These are phyloP conservation scores for Russula dissimulans DNA, from an alignment of 768 basidiomycete genomes.

Conservation along the genomic window DNA sequence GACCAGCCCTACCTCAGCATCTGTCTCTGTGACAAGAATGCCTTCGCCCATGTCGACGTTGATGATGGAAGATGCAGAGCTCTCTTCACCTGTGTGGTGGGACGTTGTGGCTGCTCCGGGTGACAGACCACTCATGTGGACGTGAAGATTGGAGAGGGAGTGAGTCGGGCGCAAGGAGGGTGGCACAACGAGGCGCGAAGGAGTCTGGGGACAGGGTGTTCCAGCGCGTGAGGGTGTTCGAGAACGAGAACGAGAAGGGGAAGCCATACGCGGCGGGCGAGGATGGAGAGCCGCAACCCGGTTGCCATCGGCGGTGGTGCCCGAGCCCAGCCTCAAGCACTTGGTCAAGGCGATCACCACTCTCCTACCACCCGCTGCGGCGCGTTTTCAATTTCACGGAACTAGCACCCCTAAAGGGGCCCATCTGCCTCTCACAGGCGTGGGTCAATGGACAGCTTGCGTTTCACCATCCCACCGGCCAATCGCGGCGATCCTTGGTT, in stretches of 20 bases:
- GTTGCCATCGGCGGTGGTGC: not conserved
- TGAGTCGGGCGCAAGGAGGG: constrained; percentile 42
- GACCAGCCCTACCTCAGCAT: constrained; percentile 48
- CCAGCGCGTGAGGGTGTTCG: constrained; percentile 30
- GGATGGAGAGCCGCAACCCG: not conserved
- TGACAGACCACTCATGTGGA: constrained; percentile 29
- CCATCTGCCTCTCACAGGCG: too few species aligned
- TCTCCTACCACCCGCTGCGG: too few species aligned
- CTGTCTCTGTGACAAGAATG: constrained; percentile 62
- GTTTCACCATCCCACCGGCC: constrained; percentile 2
- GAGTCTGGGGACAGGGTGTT: constrained; percentile 33
- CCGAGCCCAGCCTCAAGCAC: too few species aligned
- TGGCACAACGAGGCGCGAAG: constrained; percentile 47
- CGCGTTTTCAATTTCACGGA: too few species aligned
- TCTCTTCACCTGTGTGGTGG: constrained; percentile 11
- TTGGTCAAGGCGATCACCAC: not conserved
- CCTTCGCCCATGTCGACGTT: constrained; percentile 58
- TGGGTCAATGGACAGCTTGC: not conserved
- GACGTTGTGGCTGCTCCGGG: not conserved
- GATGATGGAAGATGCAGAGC: constrained; percentile 59
- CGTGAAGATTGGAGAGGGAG: constrained; percentile 48
- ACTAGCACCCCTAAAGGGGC: not conserved
- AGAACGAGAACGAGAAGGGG: constrained; percentile 17
- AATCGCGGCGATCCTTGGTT: constrained; percentile 43
- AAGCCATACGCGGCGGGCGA: not conserved